Conservation (phyloP, 768 basidiomycete genomes). For the Suillus ampliporus region DNA sequence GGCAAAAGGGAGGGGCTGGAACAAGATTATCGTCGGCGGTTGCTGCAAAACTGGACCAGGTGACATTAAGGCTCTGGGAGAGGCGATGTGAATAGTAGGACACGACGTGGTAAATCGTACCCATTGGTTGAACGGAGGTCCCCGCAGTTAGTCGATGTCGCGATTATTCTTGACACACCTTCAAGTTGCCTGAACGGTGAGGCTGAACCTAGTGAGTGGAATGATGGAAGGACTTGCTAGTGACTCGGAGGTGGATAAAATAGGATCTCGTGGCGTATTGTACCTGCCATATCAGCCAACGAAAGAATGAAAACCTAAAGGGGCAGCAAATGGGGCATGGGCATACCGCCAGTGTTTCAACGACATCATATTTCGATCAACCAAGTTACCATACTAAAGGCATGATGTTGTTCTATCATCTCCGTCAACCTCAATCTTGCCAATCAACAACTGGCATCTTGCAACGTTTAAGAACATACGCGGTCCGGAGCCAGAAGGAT, state of each 20-base stretch:
- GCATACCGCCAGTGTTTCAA: neutral
- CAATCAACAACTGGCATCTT: conserved; percentile 1
- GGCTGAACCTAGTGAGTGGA: neutral
- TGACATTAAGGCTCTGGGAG: conserved; percentile 46
- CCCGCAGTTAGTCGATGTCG: neutral
- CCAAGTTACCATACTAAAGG: neutral
- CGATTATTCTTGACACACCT: neutral
- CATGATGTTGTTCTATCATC: neutral
- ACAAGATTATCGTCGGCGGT: conserved; percentile 65
- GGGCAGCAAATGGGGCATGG: neutral
- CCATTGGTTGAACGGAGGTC: neutral
- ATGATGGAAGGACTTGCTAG: neutral
- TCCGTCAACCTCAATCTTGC: neutral
- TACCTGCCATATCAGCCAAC: conserved; percentile 3
- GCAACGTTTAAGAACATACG: neutral
- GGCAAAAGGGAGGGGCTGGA: conserved; percentile 42
- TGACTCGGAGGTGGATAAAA: neutral
- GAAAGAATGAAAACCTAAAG: neutral
- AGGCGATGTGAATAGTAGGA: neutral
- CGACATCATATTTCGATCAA: neutral
- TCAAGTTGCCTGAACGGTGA: neutral
- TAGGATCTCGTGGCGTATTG: neutral
- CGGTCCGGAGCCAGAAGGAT: neutral
- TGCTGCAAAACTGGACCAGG: conserved; percentile 68
- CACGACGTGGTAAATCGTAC: neutral